Conservation (phyloP, 169 alveolate species). For the Eimeria sp. region DNA sequence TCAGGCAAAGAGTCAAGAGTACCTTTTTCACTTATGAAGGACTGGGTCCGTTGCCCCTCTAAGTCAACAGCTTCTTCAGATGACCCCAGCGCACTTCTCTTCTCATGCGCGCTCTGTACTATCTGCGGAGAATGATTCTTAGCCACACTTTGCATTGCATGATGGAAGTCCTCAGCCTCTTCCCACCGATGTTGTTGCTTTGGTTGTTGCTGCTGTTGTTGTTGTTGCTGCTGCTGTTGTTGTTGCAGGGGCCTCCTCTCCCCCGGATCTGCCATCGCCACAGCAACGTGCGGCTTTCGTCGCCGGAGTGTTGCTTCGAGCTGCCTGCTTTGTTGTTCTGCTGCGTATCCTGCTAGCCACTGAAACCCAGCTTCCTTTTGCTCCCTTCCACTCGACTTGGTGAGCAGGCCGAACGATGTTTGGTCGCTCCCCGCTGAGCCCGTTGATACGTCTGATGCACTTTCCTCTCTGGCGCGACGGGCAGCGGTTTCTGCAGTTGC, state of each 20-base stretch:
- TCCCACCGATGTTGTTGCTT: not conserved
- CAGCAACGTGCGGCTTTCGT: slow-evolving; percentile 16
- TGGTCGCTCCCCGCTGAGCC: not conserved
- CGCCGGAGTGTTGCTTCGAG: not conserved
- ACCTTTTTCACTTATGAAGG: slow-evolving; percentile 26
- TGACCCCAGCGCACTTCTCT: not conserved
- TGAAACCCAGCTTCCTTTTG: not conserved
- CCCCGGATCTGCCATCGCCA: not conserved
- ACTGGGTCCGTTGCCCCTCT: slow-evolving; percentile 22
- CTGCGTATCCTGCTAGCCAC: slow-evolving; percentile 47
- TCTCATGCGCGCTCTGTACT: not conserved
- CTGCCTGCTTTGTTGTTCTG: not conserved
- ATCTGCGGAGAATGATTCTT: not conserved
- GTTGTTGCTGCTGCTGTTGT: not conserved
- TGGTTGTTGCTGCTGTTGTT: too few relatives aligned
- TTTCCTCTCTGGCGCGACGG: not conserved
- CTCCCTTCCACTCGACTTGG: not conserved
- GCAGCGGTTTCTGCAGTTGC: slow-evolving; percentile 16
- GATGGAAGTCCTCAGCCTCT: not conserved
- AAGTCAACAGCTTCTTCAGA: not conserved
- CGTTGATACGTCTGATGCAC: not conserved
- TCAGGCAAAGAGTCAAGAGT: slow-evolving; percentile 52
- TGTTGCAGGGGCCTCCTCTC: not conserved
- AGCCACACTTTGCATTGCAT: not conserved
- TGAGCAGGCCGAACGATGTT: not conserved